Evolutionary conservation across 345 rosid genomes (phyloP).

Genomic region (Aquilaria sinensis): DNA sequence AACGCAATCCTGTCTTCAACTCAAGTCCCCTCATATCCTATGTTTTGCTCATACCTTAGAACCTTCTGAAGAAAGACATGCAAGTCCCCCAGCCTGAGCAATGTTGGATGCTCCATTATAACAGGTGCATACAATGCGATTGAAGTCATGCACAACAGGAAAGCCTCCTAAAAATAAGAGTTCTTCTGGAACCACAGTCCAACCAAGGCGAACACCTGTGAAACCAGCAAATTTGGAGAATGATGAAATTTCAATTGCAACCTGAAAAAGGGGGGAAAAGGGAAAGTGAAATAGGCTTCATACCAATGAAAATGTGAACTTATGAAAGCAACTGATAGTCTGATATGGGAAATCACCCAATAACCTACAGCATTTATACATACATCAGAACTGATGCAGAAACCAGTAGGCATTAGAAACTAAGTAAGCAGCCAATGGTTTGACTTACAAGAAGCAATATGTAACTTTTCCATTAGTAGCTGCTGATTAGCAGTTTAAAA

Average conservation of each 20-base stretch:
- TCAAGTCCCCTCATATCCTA: background rate
- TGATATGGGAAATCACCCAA: too few relatives aligned
- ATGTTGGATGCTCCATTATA: constrained; percentile 87
- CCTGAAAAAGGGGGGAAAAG: constrained; percentile 25
- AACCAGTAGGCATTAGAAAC: too few relatives aligned
- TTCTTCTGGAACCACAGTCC: constrained; percentile 81
- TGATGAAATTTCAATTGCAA: constrained; percentile 80
- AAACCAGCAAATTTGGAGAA: constrained; percentile 89
- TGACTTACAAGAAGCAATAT: too few relatives aligned
- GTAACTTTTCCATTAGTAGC: too few relatives aligned
- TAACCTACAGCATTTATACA: too few relatives aligned
- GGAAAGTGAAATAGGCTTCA: too few relatives aligned
- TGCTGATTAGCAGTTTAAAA: too few relatives aligned
- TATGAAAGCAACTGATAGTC: too few relatives aligned
- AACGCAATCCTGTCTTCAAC: background rate
- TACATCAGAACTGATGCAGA: too few relatives aligned
- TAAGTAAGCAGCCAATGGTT: background rate
- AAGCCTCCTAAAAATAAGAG: constrained; percentile 58
- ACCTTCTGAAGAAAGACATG: constrained; percentile 64
- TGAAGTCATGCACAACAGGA: constrained; percentile 58
- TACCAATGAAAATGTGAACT: too few relatives aligned
- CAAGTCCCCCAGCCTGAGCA: constrained; percentile 72
- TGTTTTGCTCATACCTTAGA: constrained; percentile 29
- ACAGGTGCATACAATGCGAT: constrained; percentile 73
- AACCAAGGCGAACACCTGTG: constrained; percentile 89